Conservation (phyloP, 768 basidiomycete genomes). For the Tephrocybe sp. region DNA sequence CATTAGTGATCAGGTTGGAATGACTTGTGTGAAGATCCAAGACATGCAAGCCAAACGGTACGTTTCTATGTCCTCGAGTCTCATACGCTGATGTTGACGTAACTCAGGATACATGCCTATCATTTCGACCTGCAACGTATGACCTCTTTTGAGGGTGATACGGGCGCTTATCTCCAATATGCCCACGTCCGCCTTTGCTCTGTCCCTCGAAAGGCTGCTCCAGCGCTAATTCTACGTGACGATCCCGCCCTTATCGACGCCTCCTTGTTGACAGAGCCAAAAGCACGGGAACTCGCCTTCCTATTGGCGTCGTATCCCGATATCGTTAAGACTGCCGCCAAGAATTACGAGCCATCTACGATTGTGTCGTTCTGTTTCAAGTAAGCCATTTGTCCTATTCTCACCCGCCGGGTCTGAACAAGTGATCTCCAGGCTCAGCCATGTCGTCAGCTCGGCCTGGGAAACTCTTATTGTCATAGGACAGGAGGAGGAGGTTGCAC, state of each 20-base stretch:
- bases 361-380: conserved; percentile 5
- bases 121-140: conserved; percentile 76
- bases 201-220: conserved; percentile 10
- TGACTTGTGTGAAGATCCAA: conserved; percentile 95
- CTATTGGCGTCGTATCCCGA: conserved; percentile 12
- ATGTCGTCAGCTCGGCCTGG: too few species aligned
- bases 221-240: conserved; percentile 1
- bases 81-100: neutral
- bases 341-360: conserved; percentile 8
- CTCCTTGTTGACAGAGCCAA: conserved; percentile 2
- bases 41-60: conserved; percentile 93
- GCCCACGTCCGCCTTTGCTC: conserved; percentile 92
- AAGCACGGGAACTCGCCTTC: conserved; percentile 11
- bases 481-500: too few species aligned
- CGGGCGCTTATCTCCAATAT: conserved; percentile 92
- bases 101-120: conserved; percentile 83
- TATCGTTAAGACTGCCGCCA: conserved; percentile 6
- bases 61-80: too few species aligned
- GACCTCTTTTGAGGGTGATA: conserved; percentile 68
- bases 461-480: too few species aligned
- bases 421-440: too few species aligned
- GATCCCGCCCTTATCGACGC: conserved; percentile 8
- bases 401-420: too few species aligned
- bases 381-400: too few species aligned
- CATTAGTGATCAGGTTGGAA: conserved; percentile 79